Evolutionary conservation across 495 filamentous ascomycete species (phyloP).

Genomic region (Podospora pseudoanserina): DNA sequence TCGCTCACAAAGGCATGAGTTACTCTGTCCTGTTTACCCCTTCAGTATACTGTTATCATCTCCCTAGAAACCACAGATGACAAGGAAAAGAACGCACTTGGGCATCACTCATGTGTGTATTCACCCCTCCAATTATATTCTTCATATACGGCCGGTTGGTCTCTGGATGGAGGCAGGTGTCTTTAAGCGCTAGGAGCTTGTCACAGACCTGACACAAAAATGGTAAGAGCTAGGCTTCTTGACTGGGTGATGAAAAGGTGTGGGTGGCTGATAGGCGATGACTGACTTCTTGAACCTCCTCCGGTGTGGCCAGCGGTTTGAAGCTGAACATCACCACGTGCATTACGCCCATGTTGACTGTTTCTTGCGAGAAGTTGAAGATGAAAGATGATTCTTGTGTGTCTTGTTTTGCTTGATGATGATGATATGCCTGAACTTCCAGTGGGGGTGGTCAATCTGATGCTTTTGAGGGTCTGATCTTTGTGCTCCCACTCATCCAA

Average conservation of each 20-base stretch:
- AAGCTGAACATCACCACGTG: constrained; percentile 13
- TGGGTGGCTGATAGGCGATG: background rate
- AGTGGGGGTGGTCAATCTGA: background rate
- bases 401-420: background rate
- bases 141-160: constrained; percentile 56
- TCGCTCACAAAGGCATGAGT: constrained; percentile 59
- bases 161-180: constrained; percentile 49
- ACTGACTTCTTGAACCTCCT: constrained; percentile 14
- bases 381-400: background rate
- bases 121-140: constrained; percentile 52
- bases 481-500: background rate
- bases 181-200: constrained; percentile 31
- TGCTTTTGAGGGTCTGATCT: background rate
- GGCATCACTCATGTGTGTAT: constrained; percentile 39
- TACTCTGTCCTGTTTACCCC: constrained; percentile 44
- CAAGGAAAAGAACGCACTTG: background rate
- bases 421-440: background rate
- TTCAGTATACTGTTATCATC: background rate
- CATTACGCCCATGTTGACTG: constrained; percentile 10
- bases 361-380: background rate
- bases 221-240: background rate
- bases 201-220: constrained; percentile 26
- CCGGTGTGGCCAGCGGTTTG: constrained; percentile 15
- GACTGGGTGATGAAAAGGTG: background rate
- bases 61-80: background rate